A percentile compares a stretch with the other conserved stretches of the same genome.
These are phyloP conservation scores for Quillaja saponaria DNA, from an alignment of 306 rosid genomes.

Conservation along the genomic window DNA sequence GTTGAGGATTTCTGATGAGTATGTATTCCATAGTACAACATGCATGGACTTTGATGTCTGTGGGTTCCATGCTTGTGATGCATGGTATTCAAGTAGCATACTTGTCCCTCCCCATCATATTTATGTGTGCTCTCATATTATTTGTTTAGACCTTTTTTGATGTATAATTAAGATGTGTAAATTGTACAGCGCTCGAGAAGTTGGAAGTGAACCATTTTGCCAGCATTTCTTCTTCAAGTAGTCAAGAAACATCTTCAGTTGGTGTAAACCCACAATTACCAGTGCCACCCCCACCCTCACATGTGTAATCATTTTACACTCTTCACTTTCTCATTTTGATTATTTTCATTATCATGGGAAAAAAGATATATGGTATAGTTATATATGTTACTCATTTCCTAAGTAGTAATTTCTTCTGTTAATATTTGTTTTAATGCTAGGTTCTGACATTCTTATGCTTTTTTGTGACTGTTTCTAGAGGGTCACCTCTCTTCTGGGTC, in stretches of 20 bases:
- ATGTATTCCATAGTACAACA: conserved; percentile 6
- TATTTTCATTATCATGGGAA: conserved; percentile 11
- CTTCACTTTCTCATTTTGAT: conserved; percentile 19
- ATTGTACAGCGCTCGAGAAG: conserved; percentile 50
- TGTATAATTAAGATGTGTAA: conserved; percentile 22
- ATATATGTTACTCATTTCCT: neutral
- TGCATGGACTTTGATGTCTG: neutral
- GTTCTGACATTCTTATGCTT: conserved; percentile 18
- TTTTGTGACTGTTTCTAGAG: conserved; percentile 50
- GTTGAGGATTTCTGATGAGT: conserved; percentile 4
- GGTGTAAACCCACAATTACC: conserved; percentile 71
- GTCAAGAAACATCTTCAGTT: conserved; percentile 64
- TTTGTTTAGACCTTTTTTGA: conserved; percentile 3
- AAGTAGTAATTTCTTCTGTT: neutral
- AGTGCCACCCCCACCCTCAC: conserved; percentile 67
- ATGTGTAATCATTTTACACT: conserved; percentile 48
- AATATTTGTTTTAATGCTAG: conserved; percentile 4
- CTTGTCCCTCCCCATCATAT: neutral
- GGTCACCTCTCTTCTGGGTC: conserved; percentile 95
- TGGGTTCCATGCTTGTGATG: conserved; percentile 5
- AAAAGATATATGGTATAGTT: neutral
- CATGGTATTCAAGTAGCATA: neutral
- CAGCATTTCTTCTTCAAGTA: conserved; percentile 68
- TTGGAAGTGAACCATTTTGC: conserved; percentile 52
- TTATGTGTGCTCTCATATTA: conserved; percentile 1